Conservation (phyloP, 768 basidiomycete genomes). For the Xerocomus spinulosus region DNA sequence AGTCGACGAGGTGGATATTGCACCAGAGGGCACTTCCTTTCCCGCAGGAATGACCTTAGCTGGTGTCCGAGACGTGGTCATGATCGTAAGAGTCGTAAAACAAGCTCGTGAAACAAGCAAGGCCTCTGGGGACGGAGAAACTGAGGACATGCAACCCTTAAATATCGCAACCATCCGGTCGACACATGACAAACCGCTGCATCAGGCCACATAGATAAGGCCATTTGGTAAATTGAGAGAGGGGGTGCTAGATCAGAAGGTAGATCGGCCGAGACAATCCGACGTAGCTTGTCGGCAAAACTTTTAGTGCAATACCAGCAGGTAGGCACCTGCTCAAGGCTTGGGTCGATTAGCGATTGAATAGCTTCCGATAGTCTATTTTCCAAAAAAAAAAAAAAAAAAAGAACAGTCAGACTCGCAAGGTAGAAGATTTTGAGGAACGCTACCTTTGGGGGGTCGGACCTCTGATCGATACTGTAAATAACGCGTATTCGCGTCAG, state of each 20-base stretch:
- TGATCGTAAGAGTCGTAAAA: slow-evolving; percentile 2
- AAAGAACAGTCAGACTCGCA: neutral
- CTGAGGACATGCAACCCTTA: slow-evolving; percentile 4
- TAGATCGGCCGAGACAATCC: slow-evolving; percentile 9
- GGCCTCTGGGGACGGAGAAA: neutral
- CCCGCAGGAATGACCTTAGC: neutral
- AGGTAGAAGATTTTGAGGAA: neutral
- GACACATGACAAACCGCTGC: neutral
- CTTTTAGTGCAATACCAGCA: too few relatives aligned
- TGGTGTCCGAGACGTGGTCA: slow-evolving; percentile 1
- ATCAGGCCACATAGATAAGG: neutral
- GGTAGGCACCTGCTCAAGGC: too few relatives aligned
- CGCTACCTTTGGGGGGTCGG: neutral
- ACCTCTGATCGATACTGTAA: too few relatives aligned
- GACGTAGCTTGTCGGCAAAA: neutral
- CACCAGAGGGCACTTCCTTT: neutral
- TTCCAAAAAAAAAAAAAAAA: too few relatives aligned
- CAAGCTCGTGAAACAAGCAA: too few relatives aligned
- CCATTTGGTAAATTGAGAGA: neutral
- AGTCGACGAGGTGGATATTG: neutral
- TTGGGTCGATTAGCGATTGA: too few relatives aligned
- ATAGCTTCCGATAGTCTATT: too few relatives aligned
- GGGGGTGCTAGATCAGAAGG: neutral
- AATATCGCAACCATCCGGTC: neutral
- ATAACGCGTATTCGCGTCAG: too few relatives aligned